Evolutionary conservation across 352 stramenopile genomes (phyloP), one percentile per base, ranked within the genome.

Genomic region (Globisporangium orthogonon): DNA sequence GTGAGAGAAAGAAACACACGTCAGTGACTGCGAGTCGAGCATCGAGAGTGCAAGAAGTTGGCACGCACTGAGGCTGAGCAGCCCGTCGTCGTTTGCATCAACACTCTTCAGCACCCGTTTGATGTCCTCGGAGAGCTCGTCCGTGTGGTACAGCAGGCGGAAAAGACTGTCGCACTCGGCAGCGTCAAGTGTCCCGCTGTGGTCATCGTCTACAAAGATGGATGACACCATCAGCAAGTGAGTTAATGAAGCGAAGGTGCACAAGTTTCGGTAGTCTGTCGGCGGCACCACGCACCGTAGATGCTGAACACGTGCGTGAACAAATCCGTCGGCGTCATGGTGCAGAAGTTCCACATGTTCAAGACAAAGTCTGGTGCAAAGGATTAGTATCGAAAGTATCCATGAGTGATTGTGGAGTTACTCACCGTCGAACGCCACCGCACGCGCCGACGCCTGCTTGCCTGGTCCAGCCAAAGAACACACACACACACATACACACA

Each of bases 311-410:
- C 58, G 33, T 76, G 63, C 0, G 53, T 63, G 37, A 72, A 63
- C 28, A 86, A 56, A 30, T 79, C 67, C 48, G 65, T 58, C 6
- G 45, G 10, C 11, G 56, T 60, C 75, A 86, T 86, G 3, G 73
- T 82, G 41, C 76, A 83, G 44, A 83, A 80, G 35, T 78, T 86
- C 76, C 76, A 86, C 2, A 80, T 63, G 50, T 83, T 83, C 30
- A 80, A 39, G 13, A 86, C 50, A 52, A 86, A 83, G 63, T 82
- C 73, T 78, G 46, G 15, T 7, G 2, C 48, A 5, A 41, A 43
- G 37, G 11, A 43, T 10, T 17, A 13, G 11, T 4, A 43, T 43
- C 11, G 1, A 14, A 13, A 43, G 37, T 17, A 4, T 43, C 3
- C 11, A 14, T 1, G 11, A 43, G 17, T 4, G 13, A 43, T 5